Percentiles rank a stretch among this genome's conserved stretches.
Conservation (phyloP, 139 green algal species). For the Chlamydomonas sphaeroides region DNA sequence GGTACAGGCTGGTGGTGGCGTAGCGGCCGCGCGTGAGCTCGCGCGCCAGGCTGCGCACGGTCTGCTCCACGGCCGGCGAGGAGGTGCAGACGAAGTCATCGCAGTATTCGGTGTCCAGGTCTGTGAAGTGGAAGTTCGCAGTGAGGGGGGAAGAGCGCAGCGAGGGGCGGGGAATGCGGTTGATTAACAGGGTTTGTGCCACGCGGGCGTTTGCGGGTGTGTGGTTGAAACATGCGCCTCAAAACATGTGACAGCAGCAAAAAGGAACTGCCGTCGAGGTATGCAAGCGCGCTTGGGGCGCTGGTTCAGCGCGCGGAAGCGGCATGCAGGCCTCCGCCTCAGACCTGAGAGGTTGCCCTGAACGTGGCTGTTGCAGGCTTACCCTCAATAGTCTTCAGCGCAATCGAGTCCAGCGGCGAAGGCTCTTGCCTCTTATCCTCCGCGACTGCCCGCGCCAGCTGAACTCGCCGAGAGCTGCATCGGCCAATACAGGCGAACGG, state of each 20-base stretch:
- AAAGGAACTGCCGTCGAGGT: no score
- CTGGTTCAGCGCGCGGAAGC: neutral
- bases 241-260: no score
- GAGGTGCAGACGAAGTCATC: slow-evolving; percentile 82
- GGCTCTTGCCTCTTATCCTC: no score
- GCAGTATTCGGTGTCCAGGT: slow-evolving; percentile 62
- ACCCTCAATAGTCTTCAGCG: slow-evolving; percentile 32
- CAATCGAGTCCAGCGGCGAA: slow-evolving; percentile 21
- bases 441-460: no score
- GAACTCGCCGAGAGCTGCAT: no score
- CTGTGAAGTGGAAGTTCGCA: neutral
- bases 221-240: no score
- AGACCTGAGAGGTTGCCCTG: no score
- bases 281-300: no score
- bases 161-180: neutral
- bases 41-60: slow-evolving; percentile 61
- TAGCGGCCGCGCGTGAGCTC: slow-evolving; percentile 54
- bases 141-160: neutral
- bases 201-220: neutral
- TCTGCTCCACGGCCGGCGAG: slow-evolving; percentile 74
- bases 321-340: neutral
- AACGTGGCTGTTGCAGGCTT: neutral
- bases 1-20: slow-evolving; percentile 55
- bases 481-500: no score
- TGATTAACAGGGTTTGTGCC: neutral